Percentiles rank a stretch among this genome's conserved stretches.
Conservation (phyloP, 2,329 filamentous ascomycete genomes). For the Trichoderma sp. region DNA sequence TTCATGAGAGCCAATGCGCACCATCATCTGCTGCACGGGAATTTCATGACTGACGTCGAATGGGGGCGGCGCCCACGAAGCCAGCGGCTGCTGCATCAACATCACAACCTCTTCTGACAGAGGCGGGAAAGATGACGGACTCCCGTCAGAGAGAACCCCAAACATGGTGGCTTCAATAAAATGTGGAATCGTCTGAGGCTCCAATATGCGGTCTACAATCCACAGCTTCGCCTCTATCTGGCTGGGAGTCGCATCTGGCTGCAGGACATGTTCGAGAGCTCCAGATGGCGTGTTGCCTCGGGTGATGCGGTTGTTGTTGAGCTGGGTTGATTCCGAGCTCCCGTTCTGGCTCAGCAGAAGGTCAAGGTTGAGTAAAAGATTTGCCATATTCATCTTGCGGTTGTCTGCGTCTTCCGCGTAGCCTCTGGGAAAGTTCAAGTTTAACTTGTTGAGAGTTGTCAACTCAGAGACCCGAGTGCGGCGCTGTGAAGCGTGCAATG, state of each 20-base stretch:
- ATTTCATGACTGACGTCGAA: conserved; percentile 17
- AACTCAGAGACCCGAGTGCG: background rate
- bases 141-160: conserved; percentile 22
- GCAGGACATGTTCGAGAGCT: background rate
- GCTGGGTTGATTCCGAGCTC: background rate
- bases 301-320: conserved; percentile 12
- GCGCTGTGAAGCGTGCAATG: background rate
- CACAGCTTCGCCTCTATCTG: conserved; percentile 22
- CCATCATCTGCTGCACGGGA: conserved; percentile 18
- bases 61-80: conserved; percentile 31
- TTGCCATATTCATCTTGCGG: conserved; percentile 5
- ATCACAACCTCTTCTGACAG: background rate
- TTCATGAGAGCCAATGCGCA: conserved; percentile 28
- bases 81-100: conserved; percentile 23
- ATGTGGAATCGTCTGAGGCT: conserved; percentile 27
- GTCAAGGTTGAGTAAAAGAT: conserved; percentile 6
- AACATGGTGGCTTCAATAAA: conserved; percentile 27
- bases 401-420: background rate
- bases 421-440: background rate
- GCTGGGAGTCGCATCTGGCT: background rate
- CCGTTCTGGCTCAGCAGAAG: conserved; percentile 14
- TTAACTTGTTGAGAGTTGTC: background rate
- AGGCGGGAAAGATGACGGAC: conserved; percentile 15
- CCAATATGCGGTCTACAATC: conserved; percentile 29
- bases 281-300: conserved; percentile 17